Conservation (phyloP, 352 stramenopile genomes). For the Pythium vanterpoolii region DNA sequence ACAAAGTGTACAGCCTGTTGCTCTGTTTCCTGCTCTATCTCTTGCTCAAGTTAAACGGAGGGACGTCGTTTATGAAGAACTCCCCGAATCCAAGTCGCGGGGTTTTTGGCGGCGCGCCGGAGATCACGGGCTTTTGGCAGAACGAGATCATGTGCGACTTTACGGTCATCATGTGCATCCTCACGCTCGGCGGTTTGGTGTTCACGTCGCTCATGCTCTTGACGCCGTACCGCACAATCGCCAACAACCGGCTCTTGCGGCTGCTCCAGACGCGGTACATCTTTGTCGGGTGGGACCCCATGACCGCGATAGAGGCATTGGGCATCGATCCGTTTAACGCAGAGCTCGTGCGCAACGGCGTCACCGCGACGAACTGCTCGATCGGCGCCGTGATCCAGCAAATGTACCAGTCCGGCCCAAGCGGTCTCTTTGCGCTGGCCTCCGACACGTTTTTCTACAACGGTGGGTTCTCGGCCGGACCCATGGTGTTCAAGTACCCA, state of each 20-base stretch:
- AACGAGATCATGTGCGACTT: constrained; percentile 60
- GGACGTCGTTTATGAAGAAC: constrained; percentile 45
- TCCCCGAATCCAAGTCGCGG: constrained; percentile 24
- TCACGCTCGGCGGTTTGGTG: constrained; percentile 27
- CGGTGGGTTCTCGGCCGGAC: constrained; percentile 32
- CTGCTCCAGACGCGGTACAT: constrained; percentile 49
- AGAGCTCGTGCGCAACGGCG: constrained; percentile 19
- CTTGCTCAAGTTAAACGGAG: constrained; percentile 31
- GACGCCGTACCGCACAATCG: constrained; percentile 36
- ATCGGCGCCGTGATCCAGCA: constrained; percentile 44
- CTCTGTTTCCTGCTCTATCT: constrained; percentile 42
- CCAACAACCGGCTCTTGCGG: constrained; percentile 43
- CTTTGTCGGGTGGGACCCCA: constrained; percentile 46
- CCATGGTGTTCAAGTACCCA: constrained; percentile 31
- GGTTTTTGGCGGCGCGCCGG: constrained; percentile 36
- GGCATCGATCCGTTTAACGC: constrained; percentile 47
- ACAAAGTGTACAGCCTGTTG: constrained; percentile 58
- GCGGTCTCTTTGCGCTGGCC: constrained; percentile 35
- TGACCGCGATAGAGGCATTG: constrained; percentile 32
- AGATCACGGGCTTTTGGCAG: constrained; percentile 41
- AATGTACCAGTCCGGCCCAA: constrained; percentile 49
- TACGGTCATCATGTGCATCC: constrained; percentile 31
- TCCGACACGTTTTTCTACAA: constrained; percentile 50
- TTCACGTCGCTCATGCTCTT: constrained; percentile 29
- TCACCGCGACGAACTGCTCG: constrained; percentile 29